Percentiles rank a stretch among this genome's conserved stretches.
Conservation (phyloP, 2,329 filamentous ascomycete species). For the Colletotrichum simmondsii region DNA sequence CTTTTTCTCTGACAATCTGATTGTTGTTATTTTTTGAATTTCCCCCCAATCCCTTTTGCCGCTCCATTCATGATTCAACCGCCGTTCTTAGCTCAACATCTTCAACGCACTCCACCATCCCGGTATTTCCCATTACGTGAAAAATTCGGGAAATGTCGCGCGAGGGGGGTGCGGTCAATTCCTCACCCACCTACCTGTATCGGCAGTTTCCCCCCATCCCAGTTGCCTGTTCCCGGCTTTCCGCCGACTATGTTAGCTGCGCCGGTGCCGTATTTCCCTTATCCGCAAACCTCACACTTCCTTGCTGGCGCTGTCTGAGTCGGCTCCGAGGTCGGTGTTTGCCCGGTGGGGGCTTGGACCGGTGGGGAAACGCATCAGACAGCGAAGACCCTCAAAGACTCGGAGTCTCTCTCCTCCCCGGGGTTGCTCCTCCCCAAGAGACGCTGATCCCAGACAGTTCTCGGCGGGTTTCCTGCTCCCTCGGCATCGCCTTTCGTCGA, state of each 20-base stretch:
- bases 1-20: not conserved
- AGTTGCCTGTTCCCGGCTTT: not conserved
- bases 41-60: not conserved
- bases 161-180: not conserved
- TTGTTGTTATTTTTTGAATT: not conserved
- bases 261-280: not conserved
- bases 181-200: not conserved
- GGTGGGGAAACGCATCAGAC: not conserved
- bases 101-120: slow-evolving; percentile 15
- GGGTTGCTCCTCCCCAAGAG: not conserved
- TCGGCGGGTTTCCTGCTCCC: slow-evolving; percentile 1
- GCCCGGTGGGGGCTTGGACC: not conserved
- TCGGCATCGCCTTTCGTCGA: not conserved
- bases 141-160: slow-evolving; percentile 20
- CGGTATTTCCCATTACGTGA: slow-evolving; percentile 30
- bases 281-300: not conserved
- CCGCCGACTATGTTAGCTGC: not conserved
- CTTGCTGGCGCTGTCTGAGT: not conserved
- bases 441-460: not conserved
- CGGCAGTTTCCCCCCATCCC: not conserved
- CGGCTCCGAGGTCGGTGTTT: not conserved
- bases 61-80: not conserved
- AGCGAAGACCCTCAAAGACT: not conserved
- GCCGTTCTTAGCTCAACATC: not conserved
- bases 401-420: not conserved